Percentiles rank a stretch among this genome's conserved stretches.
These are phyloP conservation scores for Gamarada debralockiae DNA, from an alignment of 495 filamentous ascomycete genomes.

Conservation along the genomic window DNA sequence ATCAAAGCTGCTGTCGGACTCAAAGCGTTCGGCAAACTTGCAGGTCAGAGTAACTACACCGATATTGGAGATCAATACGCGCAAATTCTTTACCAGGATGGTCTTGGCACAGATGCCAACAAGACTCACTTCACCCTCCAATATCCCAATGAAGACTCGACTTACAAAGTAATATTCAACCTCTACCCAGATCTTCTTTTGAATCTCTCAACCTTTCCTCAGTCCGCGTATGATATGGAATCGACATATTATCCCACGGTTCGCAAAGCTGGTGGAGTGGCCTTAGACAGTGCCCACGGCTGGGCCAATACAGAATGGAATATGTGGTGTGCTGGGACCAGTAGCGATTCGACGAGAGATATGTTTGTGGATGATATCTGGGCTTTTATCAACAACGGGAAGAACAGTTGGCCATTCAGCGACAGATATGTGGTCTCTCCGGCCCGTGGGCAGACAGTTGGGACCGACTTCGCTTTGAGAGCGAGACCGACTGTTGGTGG, in stretches of 20 bases:
- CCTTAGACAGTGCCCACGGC: conserved; percentile 61
- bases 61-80: conserved; percentile 36
- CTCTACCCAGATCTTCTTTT: conserved; percentile 72
- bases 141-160: no score
- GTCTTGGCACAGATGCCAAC: conserved; percentile 30
- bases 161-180: no score
- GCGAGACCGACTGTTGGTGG: conserved; percentile 54
- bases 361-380: conserved; percentile 54
- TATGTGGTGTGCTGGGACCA: conserved; percentile 66
- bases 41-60: conserved; percentile 35
- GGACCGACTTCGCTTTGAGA: no score
- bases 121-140: conserved; percentile 43
- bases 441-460: no score
- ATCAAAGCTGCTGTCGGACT: conserved; percentile 91
- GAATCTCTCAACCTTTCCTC: conserved; percentile 62
- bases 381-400: conserved; percentile 42
- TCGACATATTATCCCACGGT: conserved; percentile 74
- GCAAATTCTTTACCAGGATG: conserved; percentile 31
- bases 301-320: conserved; percentile 70
- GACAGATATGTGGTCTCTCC: no score
- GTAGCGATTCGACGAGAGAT: conserved; percentile 44
- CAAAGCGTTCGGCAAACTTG: conserved; percentile 52
- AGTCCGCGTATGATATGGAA: conserved; percentile 73
- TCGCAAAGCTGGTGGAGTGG: conserved; percentile 67
- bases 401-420: conserved; percentile 46